Conservation (phyloP, 495 filamentous ascomycete species). For the Aspergillus saccharolyticus region DNA sequence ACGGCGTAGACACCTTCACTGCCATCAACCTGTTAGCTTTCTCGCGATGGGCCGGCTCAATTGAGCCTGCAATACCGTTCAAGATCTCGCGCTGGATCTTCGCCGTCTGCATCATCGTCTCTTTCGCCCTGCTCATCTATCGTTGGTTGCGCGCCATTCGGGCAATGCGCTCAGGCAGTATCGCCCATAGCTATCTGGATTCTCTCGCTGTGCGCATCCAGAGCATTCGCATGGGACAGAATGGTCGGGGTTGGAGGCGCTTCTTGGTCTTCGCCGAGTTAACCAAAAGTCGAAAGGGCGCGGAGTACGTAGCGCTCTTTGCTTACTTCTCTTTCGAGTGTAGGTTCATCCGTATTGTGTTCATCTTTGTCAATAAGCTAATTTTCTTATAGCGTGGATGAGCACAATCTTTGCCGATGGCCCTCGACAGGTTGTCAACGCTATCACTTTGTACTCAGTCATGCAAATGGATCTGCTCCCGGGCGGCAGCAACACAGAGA, state of each 20-base stretch:
- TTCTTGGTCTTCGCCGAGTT: constrained; percentile 91
- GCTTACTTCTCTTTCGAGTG: constrained; percentile 93
- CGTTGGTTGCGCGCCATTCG: constrained; percentile 73
- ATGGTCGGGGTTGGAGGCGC: constrained; percentile 68
- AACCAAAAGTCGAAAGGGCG: constrained; percentile 85
- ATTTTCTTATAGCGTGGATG: constrained; percentile 63
- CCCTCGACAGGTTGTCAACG: constrained; percentile 85
- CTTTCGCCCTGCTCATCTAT: constrained; percentile 68
- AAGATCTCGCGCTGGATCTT: constrained; percentile 84
- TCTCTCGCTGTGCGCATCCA: constrained; percentile 76
- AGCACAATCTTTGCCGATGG: constrained; percentile 84
- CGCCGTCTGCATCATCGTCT: constrained; percentile 79
- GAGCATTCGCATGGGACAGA: constrained; percentile 62
- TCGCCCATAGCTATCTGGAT: constrained; percentile 89
- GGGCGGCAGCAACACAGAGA: constrained; percentile 43
- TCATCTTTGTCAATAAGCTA: background rate
- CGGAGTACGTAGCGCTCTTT: constrained; percentile 87
- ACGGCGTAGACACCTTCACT: constrained; percentile 86
- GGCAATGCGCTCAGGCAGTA: constrained; percentile 74
- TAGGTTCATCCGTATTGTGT: constrained; percentile 29
- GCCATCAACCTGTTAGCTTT: constrained; percentile 86
- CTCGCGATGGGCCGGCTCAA: constrained; percentile 61
- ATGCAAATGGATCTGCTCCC: constrained; percentile 64
- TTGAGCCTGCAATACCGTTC: constrained; percentile 65
- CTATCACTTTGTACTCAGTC: constrained; percentile 78